Percentiles rank a stretch among this genome's conserved stretches.
Conservation (phyloP, 2,329 filamentous ascomycete species). For the Magnaporthales sp. region DNA sequence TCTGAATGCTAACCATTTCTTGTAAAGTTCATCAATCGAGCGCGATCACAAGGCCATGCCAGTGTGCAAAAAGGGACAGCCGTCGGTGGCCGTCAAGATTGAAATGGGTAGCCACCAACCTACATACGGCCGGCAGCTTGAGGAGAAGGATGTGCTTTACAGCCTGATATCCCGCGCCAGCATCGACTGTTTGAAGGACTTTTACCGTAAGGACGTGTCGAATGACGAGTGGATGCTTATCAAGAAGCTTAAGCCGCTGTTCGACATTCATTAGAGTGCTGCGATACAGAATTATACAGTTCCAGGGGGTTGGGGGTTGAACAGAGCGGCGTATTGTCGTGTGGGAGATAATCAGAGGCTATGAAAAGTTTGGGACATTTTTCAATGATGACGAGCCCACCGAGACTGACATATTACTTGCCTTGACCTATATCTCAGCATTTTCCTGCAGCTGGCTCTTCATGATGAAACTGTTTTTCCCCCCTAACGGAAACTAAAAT, state of each 20-base stretch:
- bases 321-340: not conserved
- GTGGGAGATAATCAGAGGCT: not conserved
- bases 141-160: conserved; percentile 84
- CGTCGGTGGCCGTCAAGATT: conserved; percentile 97
- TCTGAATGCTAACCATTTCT: not conserved
- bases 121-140: conserved; percentile 86
- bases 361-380: not conserved
- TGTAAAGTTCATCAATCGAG: conserved; percentile 78
- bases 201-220: conserved; percentile 77
- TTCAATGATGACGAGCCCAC: not conserved
- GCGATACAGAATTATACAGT: not conserved
- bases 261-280: conserved; percentile 57
- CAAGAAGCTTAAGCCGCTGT: conserved; percentile 88
- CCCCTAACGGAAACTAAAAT: not conserved
- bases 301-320: no score
- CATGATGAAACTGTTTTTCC: not conserved
- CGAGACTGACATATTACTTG: not conserved
- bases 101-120: conserved; percentile 90
- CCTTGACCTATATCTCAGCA: not conserved
- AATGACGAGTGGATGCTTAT: conserved; percentile 94
- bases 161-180: conserved; percentile 77
- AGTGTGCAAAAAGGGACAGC: conserved; percentile 90
- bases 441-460: not conserved
- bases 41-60: conserved; percentile 93
- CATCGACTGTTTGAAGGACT: conserved; percentile 95